A percentile compares a stretch with the other conserved stretches of the same genome.
These are phyloP conservation scores for Alnus rubra DNA, from an alignment of 306 rosid genomes.

Conservation along the genomic window DNA sequence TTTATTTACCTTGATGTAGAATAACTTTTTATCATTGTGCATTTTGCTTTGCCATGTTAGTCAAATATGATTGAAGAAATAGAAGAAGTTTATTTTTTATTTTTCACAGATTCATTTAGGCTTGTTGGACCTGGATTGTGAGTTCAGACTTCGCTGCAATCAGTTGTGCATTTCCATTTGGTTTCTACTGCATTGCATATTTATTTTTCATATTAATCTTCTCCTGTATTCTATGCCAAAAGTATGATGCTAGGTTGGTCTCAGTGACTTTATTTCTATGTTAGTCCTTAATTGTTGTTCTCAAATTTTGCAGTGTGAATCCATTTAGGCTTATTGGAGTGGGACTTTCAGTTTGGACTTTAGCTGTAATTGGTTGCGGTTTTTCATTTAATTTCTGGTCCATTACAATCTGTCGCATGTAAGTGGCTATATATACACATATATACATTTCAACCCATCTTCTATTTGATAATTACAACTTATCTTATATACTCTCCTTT, in stretches of 20 bases:
- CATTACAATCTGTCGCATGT: constrained; percentile 78
- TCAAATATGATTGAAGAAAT: neutral
- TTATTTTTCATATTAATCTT: neutral
- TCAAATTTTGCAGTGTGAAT: constrained; percentile 59
- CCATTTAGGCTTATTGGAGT: constrained; percentile 88
- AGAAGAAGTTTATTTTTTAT: neutral
- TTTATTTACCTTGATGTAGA: neutral
- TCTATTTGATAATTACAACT: neutral
- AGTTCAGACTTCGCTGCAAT: neutral
- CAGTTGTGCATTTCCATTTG: neutral
- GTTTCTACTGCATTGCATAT: neutral
- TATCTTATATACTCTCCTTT: constrained; percentile 3
- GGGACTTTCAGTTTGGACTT: constrained; percentile 84
- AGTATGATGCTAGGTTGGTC: constrained; percentile 4
- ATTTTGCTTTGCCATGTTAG: neutral
- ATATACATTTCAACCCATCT: neutral
- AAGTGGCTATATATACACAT: constrained; percentile 34
- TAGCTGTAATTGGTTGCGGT: constrained; percentile 62
- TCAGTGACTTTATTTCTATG: neutral
- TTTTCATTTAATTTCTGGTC: constrained; percentile 75
- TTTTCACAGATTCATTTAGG: neutral
- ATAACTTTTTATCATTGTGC: neutral
- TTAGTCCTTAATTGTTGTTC: constrained; percentile 4
- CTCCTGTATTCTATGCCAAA: neutral
- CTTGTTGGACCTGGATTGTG: neutral